phyloP scores from a whole-genome alignment of 129 eudicot genomes.

The Artemisia argyi region DNA sequence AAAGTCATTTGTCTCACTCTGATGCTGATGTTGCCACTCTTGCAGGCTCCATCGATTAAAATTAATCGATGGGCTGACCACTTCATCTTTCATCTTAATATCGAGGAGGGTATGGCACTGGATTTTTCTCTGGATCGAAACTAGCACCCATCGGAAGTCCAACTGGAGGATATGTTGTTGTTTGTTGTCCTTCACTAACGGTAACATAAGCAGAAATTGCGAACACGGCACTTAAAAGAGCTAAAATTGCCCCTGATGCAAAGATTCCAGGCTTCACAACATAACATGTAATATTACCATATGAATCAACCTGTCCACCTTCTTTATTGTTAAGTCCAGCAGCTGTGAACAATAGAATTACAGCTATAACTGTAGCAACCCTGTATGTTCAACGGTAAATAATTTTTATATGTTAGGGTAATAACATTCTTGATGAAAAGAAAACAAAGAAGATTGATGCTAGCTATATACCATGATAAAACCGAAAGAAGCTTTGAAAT shows the following conservation, averaged over 20 bases:
- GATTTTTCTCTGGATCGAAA: constrained; percentile 12
- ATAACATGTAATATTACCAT: constrained; percentile 19
- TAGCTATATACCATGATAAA: constrained; percentile 18
- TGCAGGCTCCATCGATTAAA: too few species aligned
- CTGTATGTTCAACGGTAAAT: background rate
- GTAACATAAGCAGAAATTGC: constrained; percentile 17
- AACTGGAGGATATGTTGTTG: constrained; percentile 1
- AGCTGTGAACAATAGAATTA: constrained; percentile 21
- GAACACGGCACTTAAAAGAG: constrained; percentile 16
- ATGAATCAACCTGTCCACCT: constrained; percentile 9
- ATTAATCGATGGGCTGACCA: too few species aligned
- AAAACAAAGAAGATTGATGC: background rate
- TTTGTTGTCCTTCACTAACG: background rate
- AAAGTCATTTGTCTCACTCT: too few species aligned
- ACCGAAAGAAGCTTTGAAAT: constrained; percentile 17
- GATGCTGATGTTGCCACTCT: too few species aligned
- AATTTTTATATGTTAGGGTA: too few species aligned
- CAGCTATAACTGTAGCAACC: constrained; percentile 20
- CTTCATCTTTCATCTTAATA: background rate
- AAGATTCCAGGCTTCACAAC: constrained; percentile 29
- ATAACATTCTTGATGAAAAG: background rate
- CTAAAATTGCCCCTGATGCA: constrained; percentile 30
- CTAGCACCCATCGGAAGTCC: background rate
- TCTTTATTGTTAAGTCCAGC: constrained; percentile 1
- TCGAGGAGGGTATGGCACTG: background rate